Percentiles rank a stretch among this genome's conserved stretches.
Evolutionary conservation across 2,329 filamentous ascomycete species (phyloP).

Genomic region (Mariannaea elegans): DNA sequence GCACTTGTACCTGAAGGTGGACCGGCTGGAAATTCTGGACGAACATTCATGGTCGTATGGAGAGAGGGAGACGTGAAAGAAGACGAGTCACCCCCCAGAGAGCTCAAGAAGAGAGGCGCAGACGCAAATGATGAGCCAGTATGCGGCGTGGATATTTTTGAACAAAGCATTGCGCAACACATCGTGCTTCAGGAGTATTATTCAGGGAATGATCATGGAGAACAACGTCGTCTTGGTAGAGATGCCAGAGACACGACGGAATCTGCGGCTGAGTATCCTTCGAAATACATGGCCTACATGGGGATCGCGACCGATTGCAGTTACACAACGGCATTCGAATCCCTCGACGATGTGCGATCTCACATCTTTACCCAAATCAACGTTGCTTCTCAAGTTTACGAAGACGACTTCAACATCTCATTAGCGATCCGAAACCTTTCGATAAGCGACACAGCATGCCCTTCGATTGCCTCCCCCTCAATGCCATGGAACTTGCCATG

Average conservation of each 20-base stretch:
- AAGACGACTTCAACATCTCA: slow-evolving; percentile 87
- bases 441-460: slow-evolving; percentile 51
- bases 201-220: not conserved
- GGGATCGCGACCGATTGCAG: slow-evolving; percentile 91
- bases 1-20: not conserved
- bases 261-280: slow-evolving; percentile 78
- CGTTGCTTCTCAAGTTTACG: slow-evolving; percentile 83
- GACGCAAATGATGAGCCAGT: not conserved
- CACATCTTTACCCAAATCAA: slow-evolving; percentile 86
- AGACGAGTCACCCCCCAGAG: not conserved
- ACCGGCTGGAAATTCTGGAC: no score
- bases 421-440: slow-evolving; percentile 84
- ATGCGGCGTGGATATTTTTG: slow-evolving; percentile 7
- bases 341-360: slow-evolving; percentile 64
- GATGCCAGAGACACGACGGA: slow-evolving; percentile 63
- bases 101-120: no score
- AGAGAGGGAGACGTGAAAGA: slow-evolving; percentile 10
- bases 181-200: no score
- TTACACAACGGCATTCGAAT: slow-evolving; percentile 76
- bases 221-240: not conserved
- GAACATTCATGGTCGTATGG: slow-evolving; percentile 27
- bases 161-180: no score
- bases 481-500: slow-evolving; percentile 78
- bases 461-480: slow-evolving; percentile 60
- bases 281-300: slow-evolving; percentile 84